These are phyloP conservation scores for Gnetum montanum DNA, from an alignment of 75 land plant genomes.

Conservation along the genomic window DNA sequence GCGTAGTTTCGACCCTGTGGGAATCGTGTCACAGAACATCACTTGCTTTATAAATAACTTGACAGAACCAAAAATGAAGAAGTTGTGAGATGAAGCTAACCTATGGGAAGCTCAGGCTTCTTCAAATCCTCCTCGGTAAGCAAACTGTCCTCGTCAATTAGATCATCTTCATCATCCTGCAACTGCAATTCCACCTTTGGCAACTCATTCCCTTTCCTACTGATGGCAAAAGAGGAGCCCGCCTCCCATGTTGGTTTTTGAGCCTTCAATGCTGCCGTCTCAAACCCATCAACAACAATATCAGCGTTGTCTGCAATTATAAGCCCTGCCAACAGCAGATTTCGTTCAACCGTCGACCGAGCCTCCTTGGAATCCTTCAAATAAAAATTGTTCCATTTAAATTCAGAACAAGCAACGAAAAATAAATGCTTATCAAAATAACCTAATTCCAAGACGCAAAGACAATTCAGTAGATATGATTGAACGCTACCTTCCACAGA, in stretches of 20 bases:
- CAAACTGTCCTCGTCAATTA: constrained; percentile 87
- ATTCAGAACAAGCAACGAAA: no score
- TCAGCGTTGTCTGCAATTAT: background rate
- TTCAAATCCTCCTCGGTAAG: constrained; percentile 92
- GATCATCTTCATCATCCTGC: constrained; percentile 59
- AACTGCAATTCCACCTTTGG: constrained; percentile 14
- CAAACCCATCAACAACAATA: background rate
- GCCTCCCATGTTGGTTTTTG: constrained; percentile 86
- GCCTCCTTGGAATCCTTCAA: no score
- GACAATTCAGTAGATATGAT: no score
- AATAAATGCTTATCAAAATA: background rate
- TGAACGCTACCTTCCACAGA: constrained; percentile 21
- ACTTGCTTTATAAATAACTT: no score
- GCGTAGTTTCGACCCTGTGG: no score
- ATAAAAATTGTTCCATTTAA: no score
- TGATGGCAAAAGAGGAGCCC: constrained; percentile 75
- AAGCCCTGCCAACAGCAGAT: no score
- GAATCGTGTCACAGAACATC: no score
- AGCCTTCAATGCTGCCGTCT: constrained; percentile 44
- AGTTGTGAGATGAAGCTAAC: background rate
- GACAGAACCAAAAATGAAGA: background rate
- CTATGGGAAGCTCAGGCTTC: constrained; percentile 60
- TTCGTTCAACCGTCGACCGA: no score
- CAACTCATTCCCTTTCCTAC: constrained; percentile 30
- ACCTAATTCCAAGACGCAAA: no score